Evolutionary conservation across 345 rosid species (phyloP), one percentile per base, ranked within the genome.

Genomic region (Hibiscus trionum): DNA sequence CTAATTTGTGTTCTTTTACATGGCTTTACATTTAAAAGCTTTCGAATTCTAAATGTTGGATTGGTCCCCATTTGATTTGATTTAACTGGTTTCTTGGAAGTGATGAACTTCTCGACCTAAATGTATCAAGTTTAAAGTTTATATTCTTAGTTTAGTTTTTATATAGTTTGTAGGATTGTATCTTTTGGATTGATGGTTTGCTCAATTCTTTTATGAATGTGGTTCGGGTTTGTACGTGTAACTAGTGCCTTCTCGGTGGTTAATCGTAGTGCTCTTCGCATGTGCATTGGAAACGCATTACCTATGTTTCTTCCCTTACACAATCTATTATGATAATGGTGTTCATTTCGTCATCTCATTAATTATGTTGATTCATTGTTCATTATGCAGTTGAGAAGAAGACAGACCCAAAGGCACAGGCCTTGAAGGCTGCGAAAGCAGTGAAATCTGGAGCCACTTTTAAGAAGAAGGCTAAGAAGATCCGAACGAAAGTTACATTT

Each of bases 351-450:
- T 21, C 21, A 21, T 21, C 21, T 21, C 21, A 21, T 21, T 21
- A 21, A 21, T 21, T 21, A 21, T 47, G n/a, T 69, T 5, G 46
- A 29, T 15, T 42, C 31, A 19, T n/a, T 69, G 47, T 11, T 7
- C 44, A 24, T 2, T 77, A 9, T 82, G 80, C 66, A 78, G 88
- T 79, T 80, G 88, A 82, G 57, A 88, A 88, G 78, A 88, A 91
- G 85, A 82, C 83, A 2, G 96, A 90, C 63, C 86, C 93, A 1
- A 91, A 91, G 90, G 90, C 91, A 26, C 89, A 91, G 80, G 98
- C 98, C 5, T 72, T 87, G 85, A 94, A 90, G 80, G 87, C 91
- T 67, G 96, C 97, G 0, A 94, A 88, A 26, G 93, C 92, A 1
- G 97, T 91, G 77, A 91, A 88, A 33, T 90, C 95, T 3, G 97